Percentiles rank a stretch among this genome's conserved stretches.
Evolutionary conservation across 768 basidiomycete species (phyloP).

Genomic region (Bullera alba): DNA sequence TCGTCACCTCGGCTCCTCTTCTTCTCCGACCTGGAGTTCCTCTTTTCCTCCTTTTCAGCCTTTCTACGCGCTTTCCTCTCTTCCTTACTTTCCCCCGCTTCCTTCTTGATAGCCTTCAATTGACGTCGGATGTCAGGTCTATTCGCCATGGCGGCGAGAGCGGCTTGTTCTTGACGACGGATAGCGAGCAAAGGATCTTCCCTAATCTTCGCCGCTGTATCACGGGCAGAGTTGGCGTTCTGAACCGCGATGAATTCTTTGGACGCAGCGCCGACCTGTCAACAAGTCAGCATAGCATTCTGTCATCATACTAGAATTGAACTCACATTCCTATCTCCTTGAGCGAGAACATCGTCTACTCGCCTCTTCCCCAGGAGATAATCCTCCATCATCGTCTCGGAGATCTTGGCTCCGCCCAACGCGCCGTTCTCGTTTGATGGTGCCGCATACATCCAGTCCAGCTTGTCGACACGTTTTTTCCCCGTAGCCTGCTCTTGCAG

Average conservation of each 20-base stretch:
- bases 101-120: slow-evolving; percentile 43
- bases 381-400: slow-evolving; percentile 79
- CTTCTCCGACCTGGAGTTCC: slow-evolving; percentile 23
- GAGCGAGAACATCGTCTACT: slow-evolving; percentile 85
- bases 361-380: slow-evolving; percentile 95
- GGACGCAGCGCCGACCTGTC: slow-evolving; percentile 49
- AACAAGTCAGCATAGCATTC: slow-evolving; percentile 13
- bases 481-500: slow-evolving; percentile 93
- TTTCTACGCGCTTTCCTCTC: slow-evolving; percentile 59
- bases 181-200: slow-evolving; percentile 97
- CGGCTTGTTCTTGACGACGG: slow-evolving; percentile 94
- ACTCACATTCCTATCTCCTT: slow-evolving; percentile 78
- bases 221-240: slow-evolving; percentile 82
- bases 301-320: slow-evolving; percentile 48
- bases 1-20: slow-evolving; percentile 14
- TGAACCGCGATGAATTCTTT: slow-evolving; percentile 91
- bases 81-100: slow-evolving; percentile 37
- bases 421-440: slow-evolving; percentile 77
- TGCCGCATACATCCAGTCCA: slow-evolving; percentile 99
- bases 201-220: slow-evolving; percentile 85
- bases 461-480: slow-evolving; percentile 82
- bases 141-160: slow-evolving; percentile 64
- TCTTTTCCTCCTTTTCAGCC: slow-evolving; percentile 52
- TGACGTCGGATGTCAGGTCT: slow-evolving; percentile 40
- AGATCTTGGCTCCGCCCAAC: slow-evolving; percentile 37